Evolutionary conservation across 768 basidiomycete genomes (phyloP), one percentile per base, ranked within the genome.

Genomic region (Leccinum ochraceum): DNA sequence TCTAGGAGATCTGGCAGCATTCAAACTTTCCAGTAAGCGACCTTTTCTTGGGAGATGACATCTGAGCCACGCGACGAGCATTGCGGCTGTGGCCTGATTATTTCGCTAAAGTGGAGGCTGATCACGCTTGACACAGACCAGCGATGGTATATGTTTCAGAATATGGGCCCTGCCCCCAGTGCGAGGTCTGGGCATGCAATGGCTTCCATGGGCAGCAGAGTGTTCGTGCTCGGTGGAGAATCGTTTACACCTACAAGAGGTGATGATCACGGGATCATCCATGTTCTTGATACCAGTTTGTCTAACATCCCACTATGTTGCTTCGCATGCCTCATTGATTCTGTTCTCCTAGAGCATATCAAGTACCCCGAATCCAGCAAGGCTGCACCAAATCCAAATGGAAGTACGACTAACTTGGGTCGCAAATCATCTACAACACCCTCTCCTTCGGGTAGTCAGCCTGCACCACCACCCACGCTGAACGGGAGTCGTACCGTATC

Each of bases 81-180:
- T 54, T 37, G 16, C n/a, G 22, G 24, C 24, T 34, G n/a, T 44
- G 30, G 34, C 52, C 36, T 49, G 37, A 10, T 62, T 4, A 48
- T 46, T 37, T 36, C 54, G 65, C 55, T 30, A 46, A 61, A 52
- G 26, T 10, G 17, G 36, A 39, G 16, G 51, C 62, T 72, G 57
- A 73, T 57, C 6, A 30, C 60, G 2, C 14, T 57, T 52, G 17
- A 49, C 51, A 32, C 71, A 98, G 96, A 95, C 75, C 92, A 94
- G 70, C 83, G 97, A 67, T 99, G 97, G 97, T 99, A 95, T 77
- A 98, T 95, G 94, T 99, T 99, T 80, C 95, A 98, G 75, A 97
- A 98, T 71, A 99, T 99, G 97, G 97, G 97, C 0, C 96, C 96
- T 17, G 85, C 93, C 16, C 97, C 97, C 1, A 88, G 82, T 44